phyloP scores from a whole-genome alignment of 371 early-diverging fungal species.

The Mucor saturninus region DNA sequence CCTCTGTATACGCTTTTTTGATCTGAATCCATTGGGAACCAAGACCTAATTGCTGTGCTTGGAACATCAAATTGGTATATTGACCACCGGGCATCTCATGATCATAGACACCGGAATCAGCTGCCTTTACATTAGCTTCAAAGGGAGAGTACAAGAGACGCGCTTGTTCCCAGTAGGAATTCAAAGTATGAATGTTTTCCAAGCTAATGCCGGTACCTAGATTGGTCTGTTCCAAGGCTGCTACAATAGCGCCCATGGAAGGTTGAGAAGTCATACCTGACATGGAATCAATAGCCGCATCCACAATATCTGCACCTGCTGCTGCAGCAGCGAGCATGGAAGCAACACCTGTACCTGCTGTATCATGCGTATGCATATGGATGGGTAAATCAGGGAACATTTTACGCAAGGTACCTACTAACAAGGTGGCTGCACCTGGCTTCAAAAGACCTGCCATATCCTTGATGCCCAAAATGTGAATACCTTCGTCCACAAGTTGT shows the following conservation, averaged over 20 bases:
- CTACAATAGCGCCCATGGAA: conserved; percentile 91
- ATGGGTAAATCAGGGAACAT: conserved; percentile 89
- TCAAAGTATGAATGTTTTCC: conserved; percentile 77
- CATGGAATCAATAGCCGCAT: conserved; percentile 90
- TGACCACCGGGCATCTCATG: conserved; percentile 97
- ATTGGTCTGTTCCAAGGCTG: conserved; percentile 76
- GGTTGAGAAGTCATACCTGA: conserved; percentile 95
- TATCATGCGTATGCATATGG: conserved; percentile 96
- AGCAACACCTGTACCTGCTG: conserved; percentile 95
- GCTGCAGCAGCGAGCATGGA: conserved; percentile 90
- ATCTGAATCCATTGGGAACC: conserved; percentile 92
- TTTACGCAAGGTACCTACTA: conserved; percentile 82
- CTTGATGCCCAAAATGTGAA: conserved; percentile 93
- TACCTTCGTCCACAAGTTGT: conserved; percentile 84
- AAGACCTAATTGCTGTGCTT: conserved; percentile 89
- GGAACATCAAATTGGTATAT: conserved; percentile 96
- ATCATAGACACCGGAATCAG: conserved; percentile 88
- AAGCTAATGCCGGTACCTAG: conserved; percentile 81
- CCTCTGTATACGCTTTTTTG: conserved; percentile 87
- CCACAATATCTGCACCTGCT: conserved; percentile 93
- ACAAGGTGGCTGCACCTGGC: conserved; percentile 82
- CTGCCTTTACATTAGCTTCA: conserved; percentile 84
- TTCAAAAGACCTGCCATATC: conserved; percentile 97
- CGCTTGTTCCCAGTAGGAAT: conserved; percentile 95
- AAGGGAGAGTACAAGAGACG: conserved; percentile 92